phyloP scores from a whole-genome alignment of 78 protist genomes.

The Bigelowiella natans region DNA sequence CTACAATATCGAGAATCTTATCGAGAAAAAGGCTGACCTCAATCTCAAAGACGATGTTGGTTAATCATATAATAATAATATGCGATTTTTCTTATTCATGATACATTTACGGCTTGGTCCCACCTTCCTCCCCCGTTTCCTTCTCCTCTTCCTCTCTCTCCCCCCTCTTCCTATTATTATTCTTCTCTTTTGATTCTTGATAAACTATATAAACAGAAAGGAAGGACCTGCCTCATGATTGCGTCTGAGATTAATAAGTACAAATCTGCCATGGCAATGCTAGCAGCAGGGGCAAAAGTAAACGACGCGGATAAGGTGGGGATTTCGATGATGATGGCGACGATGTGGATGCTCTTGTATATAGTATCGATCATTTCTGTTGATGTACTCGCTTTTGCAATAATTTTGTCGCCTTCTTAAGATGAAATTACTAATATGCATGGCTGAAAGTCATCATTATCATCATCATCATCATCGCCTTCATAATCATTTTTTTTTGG shows the following conservation, averaged over 20 bases:
- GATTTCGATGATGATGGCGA: not conserved
- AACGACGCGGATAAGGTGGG: not conserved
- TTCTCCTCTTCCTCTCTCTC: too few relatives aligned
- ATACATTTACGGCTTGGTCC: too few relatives aligned
- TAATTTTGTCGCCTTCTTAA: not conserved
- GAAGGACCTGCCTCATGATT: not conserved
- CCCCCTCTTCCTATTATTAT: too few relatives aligned
- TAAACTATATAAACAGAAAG: not conserved
- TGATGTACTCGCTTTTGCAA: not conserved
- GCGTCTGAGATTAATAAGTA: not conserved
- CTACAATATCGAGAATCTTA: not conserved
- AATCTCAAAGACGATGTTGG: not conserved
- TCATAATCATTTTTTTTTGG: too few relatives aligned
- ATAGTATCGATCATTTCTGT: not conserved
- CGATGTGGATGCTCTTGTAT: not conserved
- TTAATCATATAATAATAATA: not conserved
- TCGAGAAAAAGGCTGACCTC: not conserved
- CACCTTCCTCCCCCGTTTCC: too few relatives aligned
- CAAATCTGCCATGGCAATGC: not conserved
- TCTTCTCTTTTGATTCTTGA: too few relatives aligned
- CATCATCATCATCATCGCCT: too few relatives aligned
- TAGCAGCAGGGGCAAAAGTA: not conserved
- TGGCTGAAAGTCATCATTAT: too few relatives aligned
- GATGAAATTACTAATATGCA: not conserved
- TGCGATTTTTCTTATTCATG: not conserved